A percentile compares a stretch with the other conserved stretches of the same genome.
phyloP scores from a whole-genome alignment of 306 rosid genomes.

The Mucuna pruriens region DNA sequence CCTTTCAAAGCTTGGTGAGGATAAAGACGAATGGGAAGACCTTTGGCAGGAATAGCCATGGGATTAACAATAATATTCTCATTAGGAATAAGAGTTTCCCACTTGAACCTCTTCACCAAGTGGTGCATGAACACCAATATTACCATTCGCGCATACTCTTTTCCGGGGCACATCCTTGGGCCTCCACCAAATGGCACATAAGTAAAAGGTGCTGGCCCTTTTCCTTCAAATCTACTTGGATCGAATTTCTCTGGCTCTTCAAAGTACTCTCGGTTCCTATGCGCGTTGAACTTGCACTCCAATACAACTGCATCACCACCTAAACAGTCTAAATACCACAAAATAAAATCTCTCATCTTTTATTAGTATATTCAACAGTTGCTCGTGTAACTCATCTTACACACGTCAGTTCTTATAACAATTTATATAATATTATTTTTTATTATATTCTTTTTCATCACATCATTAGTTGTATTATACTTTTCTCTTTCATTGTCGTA shows the following conservation, averaged over 20 bases:
- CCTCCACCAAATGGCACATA: conserved; percentile 95
- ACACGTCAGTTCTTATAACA: too few species aligned
- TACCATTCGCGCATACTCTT: too few species aligned
- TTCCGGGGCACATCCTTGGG: conserved; percentile 55
- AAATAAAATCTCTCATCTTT: too few species aligned
- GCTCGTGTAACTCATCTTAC: too few species aligned
- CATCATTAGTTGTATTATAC: too few species aligned
- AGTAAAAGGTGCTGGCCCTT: conserved; percentile 78
- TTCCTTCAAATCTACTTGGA: conserved; percentile 78
- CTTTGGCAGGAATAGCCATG: background rate
- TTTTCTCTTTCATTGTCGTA: too few species aligned
- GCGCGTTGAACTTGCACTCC: background rate
- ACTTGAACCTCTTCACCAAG: conserved; percentile 11
- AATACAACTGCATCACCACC: conserved; percentile 54
- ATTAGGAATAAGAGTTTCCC: too few species aligned
- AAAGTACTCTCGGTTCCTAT: conserved; percentile 57
- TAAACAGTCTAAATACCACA: background rate
- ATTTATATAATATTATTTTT: too few species aligned
- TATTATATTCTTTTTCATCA: too few species aligned
- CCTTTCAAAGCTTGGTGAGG: background rate
- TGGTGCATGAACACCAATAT: too few species aligned
- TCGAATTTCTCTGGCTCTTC: conserved; percentile 69
- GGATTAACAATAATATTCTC: background rate
- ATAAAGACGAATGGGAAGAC: background rate
- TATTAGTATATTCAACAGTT: too few species aligned